Conservation (phyloP, 805 yeast species). For the Blastobotrys americana region DNA sequence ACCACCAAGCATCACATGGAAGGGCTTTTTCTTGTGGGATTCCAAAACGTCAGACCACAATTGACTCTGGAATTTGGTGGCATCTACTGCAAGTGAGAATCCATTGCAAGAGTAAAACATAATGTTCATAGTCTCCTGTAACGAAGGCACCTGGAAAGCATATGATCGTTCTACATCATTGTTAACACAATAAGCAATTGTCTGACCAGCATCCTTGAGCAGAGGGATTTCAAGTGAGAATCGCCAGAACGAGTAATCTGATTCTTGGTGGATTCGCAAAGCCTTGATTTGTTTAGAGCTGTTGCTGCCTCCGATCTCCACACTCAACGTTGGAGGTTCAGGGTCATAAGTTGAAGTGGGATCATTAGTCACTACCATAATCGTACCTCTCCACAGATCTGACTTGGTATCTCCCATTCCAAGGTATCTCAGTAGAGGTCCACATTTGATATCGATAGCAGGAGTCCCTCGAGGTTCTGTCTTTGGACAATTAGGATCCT, state of each 20-base stretch:
- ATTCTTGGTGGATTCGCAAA: conserved; percentile 37
- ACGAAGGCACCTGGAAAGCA: conserved; percentile 64
- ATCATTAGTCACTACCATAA: conserved; percentile 56
- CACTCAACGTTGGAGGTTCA: conserved; percentile 29
- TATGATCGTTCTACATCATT: conserved; percentile 37
- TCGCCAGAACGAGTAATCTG: conserved; percentile 56
- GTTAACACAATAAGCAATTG: conserved; percentile 56
- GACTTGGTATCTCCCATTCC: conserved; percentile 50
- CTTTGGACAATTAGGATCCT: neutral
- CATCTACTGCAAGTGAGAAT: conserved; percentile 66
- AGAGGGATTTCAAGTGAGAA: conserved; percentile 50
- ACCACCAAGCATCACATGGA: conserved; percentile 95
- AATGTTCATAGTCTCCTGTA: conserved; percentile 63
- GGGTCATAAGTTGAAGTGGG: conserved; percentile 20
- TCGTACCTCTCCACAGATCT: conserved; percentile 56
- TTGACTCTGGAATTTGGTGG: conserved; percentile 60
- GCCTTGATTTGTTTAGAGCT: conserved; percentile 28
- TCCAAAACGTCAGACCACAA: conserved; percentile 82
- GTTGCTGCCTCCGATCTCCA: conserved; percentile 3
- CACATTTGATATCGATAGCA: conserved; percentile 33
- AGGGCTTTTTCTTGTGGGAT: conserved; percentile 51
- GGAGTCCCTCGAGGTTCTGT: conserved; percentile 17
- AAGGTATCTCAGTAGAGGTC: conserved; percentile 67
- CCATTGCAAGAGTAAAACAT: conserved; percentile 89
- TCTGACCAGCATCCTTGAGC: conserved; percentile 43